Percentiles rank a stretch among this genome's conserved stretches.
These are phyloP conservation scores for Aurinia saxatilis DNA, from an alignment of 345 rosid species.

Conservation along the genomic window DNA sequence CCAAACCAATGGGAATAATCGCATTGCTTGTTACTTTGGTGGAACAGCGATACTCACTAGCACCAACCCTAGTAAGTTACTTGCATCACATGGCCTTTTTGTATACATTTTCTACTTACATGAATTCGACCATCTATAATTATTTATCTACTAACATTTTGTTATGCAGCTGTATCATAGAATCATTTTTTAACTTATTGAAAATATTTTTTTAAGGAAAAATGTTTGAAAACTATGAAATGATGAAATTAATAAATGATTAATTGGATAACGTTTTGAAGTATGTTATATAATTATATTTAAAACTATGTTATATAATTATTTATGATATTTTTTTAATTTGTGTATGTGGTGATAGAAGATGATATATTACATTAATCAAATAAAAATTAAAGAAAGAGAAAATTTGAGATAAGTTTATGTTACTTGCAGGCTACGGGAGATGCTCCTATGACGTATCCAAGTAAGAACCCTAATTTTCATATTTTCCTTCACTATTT, in stretches of 20 bases:
- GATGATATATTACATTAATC: too few relatives aligned
- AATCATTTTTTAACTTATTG: too few relatives aligned
- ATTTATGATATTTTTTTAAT: too few relatives aligned
- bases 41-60: conserved; percentile 63
- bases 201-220: neutral
- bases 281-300: neutral
- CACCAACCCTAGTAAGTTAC: conserved; percentile 61
- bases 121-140: too few relatives aligned
- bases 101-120: too few relatives aligned
- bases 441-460: conserved; percentile 40
- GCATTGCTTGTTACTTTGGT: conserved; percentile 79
- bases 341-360: too few relatives aligned
- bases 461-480: conserved; percentile 32
- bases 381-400: too few relatives aligned
- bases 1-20: conserved; percentile 72
- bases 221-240: neutral
- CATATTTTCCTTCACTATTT: neutral
- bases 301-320: too few relatives aligned
- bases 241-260: neutral
- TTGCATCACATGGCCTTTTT: neutral
- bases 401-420: too few relatives aligned
- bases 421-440: conserved; percentile 41
- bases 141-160: too few relatives aligned
- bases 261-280: neutral
- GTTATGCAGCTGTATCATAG: too few relatives aligned